Base-by-base conservation (phyloP, 805 yeast genomes). In the Jamesozyma lodderae region DNA sequence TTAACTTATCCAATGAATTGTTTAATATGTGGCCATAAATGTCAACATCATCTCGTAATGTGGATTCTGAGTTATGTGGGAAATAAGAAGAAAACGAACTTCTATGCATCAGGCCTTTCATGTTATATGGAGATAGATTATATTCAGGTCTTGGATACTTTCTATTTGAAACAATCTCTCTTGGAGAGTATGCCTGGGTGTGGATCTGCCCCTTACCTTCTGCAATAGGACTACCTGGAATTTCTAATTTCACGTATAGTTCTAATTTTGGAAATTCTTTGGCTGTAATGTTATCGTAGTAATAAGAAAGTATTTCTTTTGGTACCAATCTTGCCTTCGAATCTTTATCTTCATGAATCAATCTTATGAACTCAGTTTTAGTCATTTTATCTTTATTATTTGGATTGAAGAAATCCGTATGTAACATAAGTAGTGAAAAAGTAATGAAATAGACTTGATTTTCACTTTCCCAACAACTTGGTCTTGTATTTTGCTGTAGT, bases 391-490 rank as follows among this genome's bases (percentile, higher is more conserved):
- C 68, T 48, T 72, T 76, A 59, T 81, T 80, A 52, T 71, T 77
- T 15, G 69, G 68, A 58, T 81, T 81, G 62, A 77, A 81, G 41
- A 65, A 69, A 52, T 81, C 90, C 0, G 92, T 81, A 51, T 82
- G 90, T 26, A 81, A 60, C 68, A 81, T 77, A 33, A 82, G 66
- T 29, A 82, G 55, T 3, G 86, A 75, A 49, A 77, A 81, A 1
- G 77, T 67, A 10, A 79, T 51, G 33, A 78, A 72, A 49, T 79
- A 78, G 8, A 79, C 73, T 30, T 76, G 74, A 41, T 78, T 81
- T 6, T 52, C 42, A 40, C 50, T 44, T 15, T 48, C 51, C 68
- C 69, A 65, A 31, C 20, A 42, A 40, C 28, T 34, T 37, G 3
- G 22, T 32, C 10, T 35, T 38, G 17, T 19, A 26, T 22, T 36